Conservation (phyloP, 2,329 filamentous ascomycete genomes). For the Elsinoe australis region DNA sequence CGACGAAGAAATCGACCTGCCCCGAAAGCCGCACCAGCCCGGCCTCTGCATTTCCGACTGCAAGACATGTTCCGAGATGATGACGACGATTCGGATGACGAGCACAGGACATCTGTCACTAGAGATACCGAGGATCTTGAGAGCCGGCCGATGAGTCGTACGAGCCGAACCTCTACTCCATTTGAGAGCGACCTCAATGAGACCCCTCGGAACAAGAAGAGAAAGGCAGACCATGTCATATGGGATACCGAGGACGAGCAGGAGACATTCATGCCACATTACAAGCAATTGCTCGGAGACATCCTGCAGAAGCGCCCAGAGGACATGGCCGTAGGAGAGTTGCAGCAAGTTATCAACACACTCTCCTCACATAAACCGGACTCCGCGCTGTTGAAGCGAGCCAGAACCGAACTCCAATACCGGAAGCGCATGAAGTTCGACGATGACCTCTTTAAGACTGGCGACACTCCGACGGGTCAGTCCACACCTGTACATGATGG, state of each 20-base stretch:
- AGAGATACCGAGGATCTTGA: conserved; percentile 80
- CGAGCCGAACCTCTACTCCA: conserved; percentile 46
- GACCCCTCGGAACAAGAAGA: conserved; percentile 38
- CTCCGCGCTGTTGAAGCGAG: conserved; percentile 65
- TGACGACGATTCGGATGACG: conserved; percentile 70
- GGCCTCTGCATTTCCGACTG: conserved; percentile 74
- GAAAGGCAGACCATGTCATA: conserved; percentile 33
- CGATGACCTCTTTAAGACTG: conserved; percentile 64
- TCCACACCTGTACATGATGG: conserved; percentile 21
- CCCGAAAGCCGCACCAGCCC: conserved; percentile 52
- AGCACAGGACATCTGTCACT: conserved; percentile 58
- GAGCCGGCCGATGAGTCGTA: conserved; percentile 69
- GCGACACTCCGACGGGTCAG: conserved; percentile 35
- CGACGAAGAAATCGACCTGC: conserved; percentile 48
- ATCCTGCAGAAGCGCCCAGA: conserved; percentile 56
- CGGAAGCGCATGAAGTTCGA: conserved; percentile 79
- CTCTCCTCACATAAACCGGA: conserved; percentile 35
- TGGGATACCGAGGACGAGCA: conserved; percentile 46
- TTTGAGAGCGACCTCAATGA: conserved; percentile 45
- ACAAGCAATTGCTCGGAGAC: conserved; percentile 42
- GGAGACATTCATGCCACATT: conserved; percentile 39
- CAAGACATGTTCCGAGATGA: conserved; percentile 66
- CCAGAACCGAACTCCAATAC: conserved; percentile 59
- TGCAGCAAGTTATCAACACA: conserved; percentile 49
- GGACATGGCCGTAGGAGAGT: conserved; percentile 57